Percentiles rank a stretch among this genome's conserved stretches.
These are phyloP conservation scores for Leucogyrophana mollusca DNA, from an alignment of 768 basidiomycete species.

Conservation along the genomic window DNA sequence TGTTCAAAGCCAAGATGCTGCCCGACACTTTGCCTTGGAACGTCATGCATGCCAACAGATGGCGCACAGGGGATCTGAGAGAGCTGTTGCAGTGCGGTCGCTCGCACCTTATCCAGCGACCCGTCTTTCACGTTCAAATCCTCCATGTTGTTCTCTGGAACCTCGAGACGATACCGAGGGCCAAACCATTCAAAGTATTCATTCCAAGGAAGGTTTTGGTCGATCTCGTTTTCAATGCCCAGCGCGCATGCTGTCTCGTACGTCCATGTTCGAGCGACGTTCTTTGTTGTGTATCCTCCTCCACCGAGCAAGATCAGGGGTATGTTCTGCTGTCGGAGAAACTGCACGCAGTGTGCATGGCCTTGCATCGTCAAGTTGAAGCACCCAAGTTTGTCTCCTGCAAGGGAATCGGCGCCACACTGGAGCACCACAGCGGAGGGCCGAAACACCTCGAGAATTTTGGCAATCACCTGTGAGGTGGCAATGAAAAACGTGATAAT, in stretches of 20 bases:
- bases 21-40: slow-evolving; percentile 69
- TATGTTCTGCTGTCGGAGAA: slow-evolving; percentile 76
- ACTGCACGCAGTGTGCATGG: slow-evolving; percentile 89
- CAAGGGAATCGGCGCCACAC: slow-evolving; percentile 94
- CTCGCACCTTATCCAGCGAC: slow-evolving; percentile 80
- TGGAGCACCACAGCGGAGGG: slow-evolving; percentile 90
- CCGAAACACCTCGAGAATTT: slow-evolving; percentile 83
- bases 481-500: too few relatives aligned
- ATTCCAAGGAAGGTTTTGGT: slow-evolving; percentile 80
- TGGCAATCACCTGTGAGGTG: slow-evolving; percentile 64
- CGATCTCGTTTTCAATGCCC: slow-evolving; percentile 78
- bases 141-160: slow-evolving; percentile 91
- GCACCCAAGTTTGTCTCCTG: slow-evolving; percentile 93
- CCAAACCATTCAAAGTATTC: slow-evolving; percentile 98
- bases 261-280: slow-evolving; percentile 93
- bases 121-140: slow-evolving; percentile 83
- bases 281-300: slow-evolving; percentile 96
- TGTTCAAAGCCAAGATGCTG: slow-evolving; percentile 57
- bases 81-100: slow-evolving; percentile 52
- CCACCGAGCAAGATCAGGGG: slow-evolving; percentile 93
- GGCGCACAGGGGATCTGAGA: slow-evolving; percentile 70
- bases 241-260: slow-evolving; percentile 96
- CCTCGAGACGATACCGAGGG: slow-evolving; percentile 90
- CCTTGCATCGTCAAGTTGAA: slow-evolving; percentile 97
- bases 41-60: slow-evolving; percentile 82